Conservation (phyloP, 805 yeast genomes). For the Myxozyma geophila region DNA sequence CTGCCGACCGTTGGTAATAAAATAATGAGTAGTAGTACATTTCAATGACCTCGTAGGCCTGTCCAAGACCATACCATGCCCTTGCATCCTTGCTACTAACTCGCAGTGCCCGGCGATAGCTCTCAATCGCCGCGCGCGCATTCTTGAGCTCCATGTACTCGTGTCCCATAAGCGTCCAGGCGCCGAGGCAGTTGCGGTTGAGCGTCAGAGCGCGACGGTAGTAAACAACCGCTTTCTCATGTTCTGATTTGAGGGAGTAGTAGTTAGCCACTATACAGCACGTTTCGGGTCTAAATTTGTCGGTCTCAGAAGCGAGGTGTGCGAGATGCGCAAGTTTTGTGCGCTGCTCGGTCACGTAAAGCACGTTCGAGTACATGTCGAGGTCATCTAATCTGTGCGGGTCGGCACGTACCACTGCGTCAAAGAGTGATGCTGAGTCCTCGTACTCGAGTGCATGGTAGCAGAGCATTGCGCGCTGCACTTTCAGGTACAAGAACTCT, state of each 20-base stretch:
- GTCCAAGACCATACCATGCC: conserved; percentile 99
- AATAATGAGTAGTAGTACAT: conserved; percentile 92
- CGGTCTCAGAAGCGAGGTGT: conserved; percentile 79
- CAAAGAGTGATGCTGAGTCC: conserved; percentile 79
- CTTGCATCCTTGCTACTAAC: conserved; percentile 85
- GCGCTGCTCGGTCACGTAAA: conserved; percentile 89
- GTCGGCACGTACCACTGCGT: conserved; percentile 69
- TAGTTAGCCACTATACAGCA: conserved; percentile 94
- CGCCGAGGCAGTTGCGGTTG: conserved; percentile 78
- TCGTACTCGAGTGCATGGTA: conserved; percentile 85
- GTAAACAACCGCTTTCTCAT: conserved; percentile 91
- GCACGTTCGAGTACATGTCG: conserved; percentile 91
- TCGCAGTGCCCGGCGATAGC: conserved; percentile 91
- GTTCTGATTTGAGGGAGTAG: conserved; percentile 88
- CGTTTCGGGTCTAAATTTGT: conserved; percentile 88
- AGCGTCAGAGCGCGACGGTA: conserved; percentile 86
- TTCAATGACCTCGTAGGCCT: conserved; percentile 94
- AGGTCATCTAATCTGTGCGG: conserved; percentile 89
- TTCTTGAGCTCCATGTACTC: conserved; percentile 96
- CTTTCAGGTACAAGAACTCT: conserved; percentile 68
- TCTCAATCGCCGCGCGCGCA: conserved; percentile 96
- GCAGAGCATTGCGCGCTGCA: conserved; percentile 80
- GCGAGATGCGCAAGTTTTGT: conserved; percentile 85
- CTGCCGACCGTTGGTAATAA: conserved; percentile 89
- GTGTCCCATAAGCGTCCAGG: conserved; percentile 99